A percentile compares a stretch with the other conserved stretches of the same genome.
phyloP scores from a whole-genome alignment of 352 stramenopile species.

The Phytophthora vignae region DNA sequence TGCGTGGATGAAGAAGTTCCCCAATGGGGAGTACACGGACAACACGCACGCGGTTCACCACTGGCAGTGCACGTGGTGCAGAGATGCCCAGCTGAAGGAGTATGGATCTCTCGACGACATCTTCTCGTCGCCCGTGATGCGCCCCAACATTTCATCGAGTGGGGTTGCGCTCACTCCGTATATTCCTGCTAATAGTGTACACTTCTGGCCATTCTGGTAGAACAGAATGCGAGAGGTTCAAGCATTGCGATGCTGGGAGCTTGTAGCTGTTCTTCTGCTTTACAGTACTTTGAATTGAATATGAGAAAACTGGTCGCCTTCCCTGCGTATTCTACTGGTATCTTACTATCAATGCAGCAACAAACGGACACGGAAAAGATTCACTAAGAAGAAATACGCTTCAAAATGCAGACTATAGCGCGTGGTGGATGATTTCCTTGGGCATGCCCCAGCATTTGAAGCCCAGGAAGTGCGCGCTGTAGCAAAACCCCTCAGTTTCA shows the following conservation, averaged over 20 bases:
- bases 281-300: background rate
- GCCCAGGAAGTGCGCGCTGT: slow-evolving; percentile 44
- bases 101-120: background rate
- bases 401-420: background rate
- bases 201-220: background rate
- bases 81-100: background rate
- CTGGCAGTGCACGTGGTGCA: background rate
- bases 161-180: background rate
- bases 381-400: background rate
- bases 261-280: background rate
- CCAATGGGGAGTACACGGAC: background rate
- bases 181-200: background rate
- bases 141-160: background rate
- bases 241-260: background rate
- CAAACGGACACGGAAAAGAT: background rate
- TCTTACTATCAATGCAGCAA: background rate
- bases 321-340: background rate
- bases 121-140: background rate
- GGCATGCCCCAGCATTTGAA: slow-evolving; percentile 53
- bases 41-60: background rate
- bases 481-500: slow-evolving; percentile 53
- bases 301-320: background rate
- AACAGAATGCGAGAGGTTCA: background rate
- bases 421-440: slow-evolving; percentile 37
- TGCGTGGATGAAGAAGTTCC: background rate